These are phyloP conservation scores for Rhizopogon vesiculosus DNA, from an alignment of 768 basidiomycete species.

Conservation along the genomic window DNA sequence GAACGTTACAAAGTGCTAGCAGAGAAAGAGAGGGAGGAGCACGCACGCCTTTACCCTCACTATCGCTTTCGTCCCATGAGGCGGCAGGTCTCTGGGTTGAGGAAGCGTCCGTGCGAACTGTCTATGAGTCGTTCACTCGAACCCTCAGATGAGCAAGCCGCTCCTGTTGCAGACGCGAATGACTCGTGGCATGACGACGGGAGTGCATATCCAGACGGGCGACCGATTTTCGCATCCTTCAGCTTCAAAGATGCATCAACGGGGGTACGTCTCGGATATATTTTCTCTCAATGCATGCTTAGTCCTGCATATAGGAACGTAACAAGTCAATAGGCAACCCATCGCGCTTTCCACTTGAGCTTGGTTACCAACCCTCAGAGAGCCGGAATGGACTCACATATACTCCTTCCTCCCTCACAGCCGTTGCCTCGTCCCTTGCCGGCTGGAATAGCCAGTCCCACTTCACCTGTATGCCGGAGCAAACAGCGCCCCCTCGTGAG, in stretches of 20 bases:
- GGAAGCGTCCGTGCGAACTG: constrained; percentile 13
- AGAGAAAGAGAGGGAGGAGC: constrained; percentile 50
- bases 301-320: background rate
- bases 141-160: background rate
- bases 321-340: background rate
- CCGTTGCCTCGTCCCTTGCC: constrained; percentile 33
- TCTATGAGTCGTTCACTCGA: constrained; percentile 2
- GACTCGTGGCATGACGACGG: background rate
- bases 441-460: constrained; percentile 34
- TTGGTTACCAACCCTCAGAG: background rate
- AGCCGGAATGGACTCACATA: background rate
- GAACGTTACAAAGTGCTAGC: constrained; percentile 50
- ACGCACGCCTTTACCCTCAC: constrained; percentile 52
- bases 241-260: background rate
- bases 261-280: background rate
- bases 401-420: constrained; percentile 23
- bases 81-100: constrained; percentile 21
- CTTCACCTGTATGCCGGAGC: constrained; percentile 3
- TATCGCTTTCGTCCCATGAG: constrained; percentile 62
- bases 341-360: background rate
- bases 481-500: background rate
- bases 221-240: background rate
- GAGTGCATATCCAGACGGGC: background rate
- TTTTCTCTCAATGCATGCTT: background rate
- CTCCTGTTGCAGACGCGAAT: background rate